Conservation (phyloP, 2,329 filamentous ascomycete genomes). For the Colletotrichum cordylinicola region DNA sequence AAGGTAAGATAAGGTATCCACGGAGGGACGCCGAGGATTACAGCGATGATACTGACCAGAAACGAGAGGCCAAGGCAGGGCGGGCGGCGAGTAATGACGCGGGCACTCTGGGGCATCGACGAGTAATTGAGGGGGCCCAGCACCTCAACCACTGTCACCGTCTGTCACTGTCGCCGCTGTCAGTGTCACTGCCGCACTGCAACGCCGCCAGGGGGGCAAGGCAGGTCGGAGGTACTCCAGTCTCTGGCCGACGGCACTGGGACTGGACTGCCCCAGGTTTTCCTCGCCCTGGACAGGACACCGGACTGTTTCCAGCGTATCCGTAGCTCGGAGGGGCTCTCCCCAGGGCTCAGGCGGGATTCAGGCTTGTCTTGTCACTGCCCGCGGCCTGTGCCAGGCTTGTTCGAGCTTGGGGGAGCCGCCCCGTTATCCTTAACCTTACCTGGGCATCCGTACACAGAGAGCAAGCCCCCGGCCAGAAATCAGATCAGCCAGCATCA, state of each 20-base stretch:
- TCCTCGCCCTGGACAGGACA: neutral
- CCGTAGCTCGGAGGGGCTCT: neutral
- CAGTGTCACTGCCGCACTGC: neutral
- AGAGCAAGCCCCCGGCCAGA: neutral
- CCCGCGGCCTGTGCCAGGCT: neutral
- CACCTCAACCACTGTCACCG: neutral
- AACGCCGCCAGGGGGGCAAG: neutral
- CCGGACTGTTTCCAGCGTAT: neutral
- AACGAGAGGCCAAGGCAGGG: neutral
- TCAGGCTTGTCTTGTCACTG: neutral
- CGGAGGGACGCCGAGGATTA: neutral
- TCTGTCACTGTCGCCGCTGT: neutral
- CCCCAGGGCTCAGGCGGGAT: neutral
- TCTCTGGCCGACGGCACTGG: neutral
- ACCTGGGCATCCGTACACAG: neutral
- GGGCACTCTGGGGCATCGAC: neutral
- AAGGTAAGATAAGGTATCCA: neutral
- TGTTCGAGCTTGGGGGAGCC: neutral
- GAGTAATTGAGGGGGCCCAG: neutral
- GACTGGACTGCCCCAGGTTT: neutral
- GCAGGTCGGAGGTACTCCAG: neutral
- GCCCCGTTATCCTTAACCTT: neutral
- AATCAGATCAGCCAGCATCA: neutral
- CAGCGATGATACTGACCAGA: slow-evolving; percentile 3
- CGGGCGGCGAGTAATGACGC: slow-evolving; percentile 19